Evolutionary conservation across 1,284 basidiomycete species (phyloP).

Genomic region (Cryptococcus amylolentus): DNA sequence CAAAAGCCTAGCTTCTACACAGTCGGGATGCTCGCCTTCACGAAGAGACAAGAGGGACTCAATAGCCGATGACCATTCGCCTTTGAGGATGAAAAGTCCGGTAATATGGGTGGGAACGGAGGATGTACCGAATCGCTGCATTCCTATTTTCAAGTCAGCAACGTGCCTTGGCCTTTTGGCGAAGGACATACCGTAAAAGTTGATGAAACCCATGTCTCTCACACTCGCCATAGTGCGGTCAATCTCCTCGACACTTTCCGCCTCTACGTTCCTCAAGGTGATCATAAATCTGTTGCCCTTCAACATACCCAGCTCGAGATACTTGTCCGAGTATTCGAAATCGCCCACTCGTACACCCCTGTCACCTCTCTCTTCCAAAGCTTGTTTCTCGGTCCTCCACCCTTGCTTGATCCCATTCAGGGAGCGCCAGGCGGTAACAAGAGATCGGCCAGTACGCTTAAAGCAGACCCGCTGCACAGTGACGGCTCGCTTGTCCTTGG

Average conservation of each 20-base stretch:
- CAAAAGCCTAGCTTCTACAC: conserved; percentile 69
- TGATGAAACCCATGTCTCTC: conserved; percentile 86
- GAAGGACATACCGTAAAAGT: conserved; percentile 76
- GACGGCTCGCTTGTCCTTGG: conserved; percentile 96
- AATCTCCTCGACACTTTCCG: conserved; percentile 66
- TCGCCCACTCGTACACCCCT: conserved; percentile 86
- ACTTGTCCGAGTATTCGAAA: conserved; percentile 73
- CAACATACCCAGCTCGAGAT: conserved; percentile 87
- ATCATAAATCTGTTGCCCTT: conserved; percentile 96
- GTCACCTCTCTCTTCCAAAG: conserved; percentile 71
- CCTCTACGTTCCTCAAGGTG: conserved; percentile 81
- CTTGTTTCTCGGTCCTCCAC: conserved; percentile 59
- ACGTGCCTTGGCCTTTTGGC: too few relatives aligned
- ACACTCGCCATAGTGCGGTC: conserved; percentile 75
- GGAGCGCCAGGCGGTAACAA: conserved; percentile 79
- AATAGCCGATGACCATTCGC: conserved; percentile 83
- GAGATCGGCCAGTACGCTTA: conserved; percentile 69
- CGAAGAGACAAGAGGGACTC: conserved; percentile 75
- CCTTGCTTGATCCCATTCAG: conserved; percentile 63
- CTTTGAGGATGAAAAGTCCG: conserved; percentile 80
- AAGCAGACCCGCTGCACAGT: conserved; percentile 90
- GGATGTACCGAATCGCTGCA: conserved; percentile 98
- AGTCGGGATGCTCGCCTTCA: conserved; percentile 85
- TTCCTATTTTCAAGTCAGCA: conserved; percentile 56
- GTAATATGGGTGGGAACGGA: conserved; percentile 92